Evolutionary conservation across 2,329 filamentous ascomycete genomes (phyloP).

Genomic region (Pseudopyricularia cyperi): DNA sequence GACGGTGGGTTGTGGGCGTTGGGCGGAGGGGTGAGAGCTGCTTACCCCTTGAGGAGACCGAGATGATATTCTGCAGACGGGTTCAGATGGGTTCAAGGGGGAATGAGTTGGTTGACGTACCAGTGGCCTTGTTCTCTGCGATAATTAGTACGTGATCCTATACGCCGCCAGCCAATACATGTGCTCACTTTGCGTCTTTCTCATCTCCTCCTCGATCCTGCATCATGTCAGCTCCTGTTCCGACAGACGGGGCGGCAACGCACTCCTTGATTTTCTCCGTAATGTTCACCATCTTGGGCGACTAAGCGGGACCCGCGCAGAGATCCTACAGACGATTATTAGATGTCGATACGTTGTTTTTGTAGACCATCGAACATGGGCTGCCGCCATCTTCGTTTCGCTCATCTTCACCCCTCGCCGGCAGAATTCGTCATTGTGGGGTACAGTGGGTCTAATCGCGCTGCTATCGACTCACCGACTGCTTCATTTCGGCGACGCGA

Average conservation of each 20-base stretch:
- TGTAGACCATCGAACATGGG: background rate
- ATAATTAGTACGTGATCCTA: background rate
- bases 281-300: slow-evolving; percentile 83
- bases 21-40: background rate
- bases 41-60: slow-evolving; percentile 87
- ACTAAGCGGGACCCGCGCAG: background rate
- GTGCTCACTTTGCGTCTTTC: slow-evolving; percentile 82
- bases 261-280: slow-evolving; percentile 99
- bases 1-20: background rate
- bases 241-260: slow-evolving; percentile 16
- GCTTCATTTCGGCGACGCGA: background rate
- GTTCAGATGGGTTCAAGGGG: background rate
- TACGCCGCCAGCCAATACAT: background rate
- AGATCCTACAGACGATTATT: background rate
- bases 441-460: background rate
- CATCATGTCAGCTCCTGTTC: background rate
- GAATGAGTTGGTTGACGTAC: slow-evolving; percentile 38
- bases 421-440: slow-evolving; percentile 2
- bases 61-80: slow-evolving; percentile 75
- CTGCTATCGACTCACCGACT: background rate
- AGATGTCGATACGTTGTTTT: too few species aligned
- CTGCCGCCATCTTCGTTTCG: background rate
- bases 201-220: slow-evolving; percentile 99
- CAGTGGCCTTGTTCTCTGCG: slow-evolving; percentile 95
- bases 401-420: background rate